Evolutionary conservation across 78 protist species (phyloP).

Genomic region (Dictyostelium firmibasis): DNA sequence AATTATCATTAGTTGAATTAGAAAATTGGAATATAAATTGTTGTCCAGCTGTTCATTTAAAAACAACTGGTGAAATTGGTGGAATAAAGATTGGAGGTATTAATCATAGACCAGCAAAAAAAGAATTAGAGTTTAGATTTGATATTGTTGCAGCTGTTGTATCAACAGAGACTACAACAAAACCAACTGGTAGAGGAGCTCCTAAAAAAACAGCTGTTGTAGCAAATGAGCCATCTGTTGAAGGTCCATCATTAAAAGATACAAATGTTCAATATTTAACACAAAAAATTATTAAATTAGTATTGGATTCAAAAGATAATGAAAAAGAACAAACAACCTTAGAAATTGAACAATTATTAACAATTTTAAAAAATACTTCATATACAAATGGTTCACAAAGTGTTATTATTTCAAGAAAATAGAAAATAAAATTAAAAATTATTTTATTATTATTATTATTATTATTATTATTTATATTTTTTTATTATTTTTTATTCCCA

Average conservation of each 20-base stretch:
- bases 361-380: conserved; percentile 42
- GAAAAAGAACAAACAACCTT: background rate
- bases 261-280: conserved; percentile 48
- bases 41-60: conserved; percentile 63
- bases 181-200: background rate
- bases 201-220: background rate
- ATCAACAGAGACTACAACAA: background rate
- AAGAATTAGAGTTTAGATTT: conserved; percentile 74
- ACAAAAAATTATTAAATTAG: background rate
- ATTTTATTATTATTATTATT: background rate
- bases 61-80: conserved; percentile 57
- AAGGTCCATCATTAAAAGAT: background rate
- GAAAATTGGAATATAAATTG: conserved; percentile 70
- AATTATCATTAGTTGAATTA: conserved; percentile 53
- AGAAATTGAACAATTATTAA: conserved; percentile 40
- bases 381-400: conserved; percentile 44
- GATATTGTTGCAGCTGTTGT: conserved; percentile 26
- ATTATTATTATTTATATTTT: background rate
- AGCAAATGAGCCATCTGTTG: background rate
- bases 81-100: conserved; percentile 43
- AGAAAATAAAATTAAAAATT: background rate
- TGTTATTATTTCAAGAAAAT: background rate
- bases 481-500: conserved; percentile 10
- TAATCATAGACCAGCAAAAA: conserved; percentile 71
- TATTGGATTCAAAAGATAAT: background rate